phyloP scores from a whole-genome alignment of 331 rosid genomes.

The Telfairia occidentalis region DNA sequence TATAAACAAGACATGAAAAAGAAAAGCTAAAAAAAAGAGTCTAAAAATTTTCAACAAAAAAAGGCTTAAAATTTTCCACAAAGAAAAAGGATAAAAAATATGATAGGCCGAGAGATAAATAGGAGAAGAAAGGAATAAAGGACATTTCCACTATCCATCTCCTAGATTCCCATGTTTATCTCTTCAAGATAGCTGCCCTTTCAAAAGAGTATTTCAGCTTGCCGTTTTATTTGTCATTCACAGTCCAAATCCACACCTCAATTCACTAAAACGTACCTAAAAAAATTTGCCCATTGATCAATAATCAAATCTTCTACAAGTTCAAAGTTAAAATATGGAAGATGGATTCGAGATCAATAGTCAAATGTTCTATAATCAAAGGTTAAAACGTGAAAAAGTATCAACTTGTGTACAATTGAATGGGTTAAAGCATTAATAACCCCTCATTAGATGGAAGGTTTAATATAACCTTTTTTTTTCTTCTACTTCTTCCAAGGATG shows the following conservation, averaged over 20 bases:
- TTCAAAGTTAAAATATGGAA: background rate
- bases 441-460: background rate
- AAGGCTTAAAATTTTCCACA: background rate
- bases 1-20: background rate
- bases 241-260: background rate
- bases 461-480: too few relatives aligned
- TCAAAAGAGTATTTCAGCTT: background rate
- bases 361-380: too few relatives aligned
- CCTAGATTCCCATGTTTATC: slow-evolving; percentile 38
- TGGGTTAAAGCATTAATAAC: too few relatives aligned
- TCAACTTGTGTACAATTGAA: too few relatives aligned
- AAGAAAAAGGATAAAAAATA: background rate
- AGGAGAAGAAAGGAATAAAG: slow-evolving; percentile 71
- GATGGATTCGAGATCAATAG: background rate
- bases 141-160: slow-evolving; percentile 34
- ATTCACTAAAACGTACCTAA: background rate
- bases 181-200: slow-evolving; percentile 16
- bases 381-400: too few relatives aligned
- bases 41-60: background rate
- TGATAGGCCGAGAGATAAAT: slow-evolving; percentile 20
- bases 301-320: background rate
- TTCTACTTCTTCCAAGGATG: too few relatives aligned
- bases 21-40: background rate
- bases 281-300: background rate
- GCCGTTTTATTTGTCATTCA: background rate